These are phyloP conservation scores for Penicilliopsis zonata DNA, from an alignment of 495 filamentous ascomycete genomes.

Conservation along the genomic window DNA sequence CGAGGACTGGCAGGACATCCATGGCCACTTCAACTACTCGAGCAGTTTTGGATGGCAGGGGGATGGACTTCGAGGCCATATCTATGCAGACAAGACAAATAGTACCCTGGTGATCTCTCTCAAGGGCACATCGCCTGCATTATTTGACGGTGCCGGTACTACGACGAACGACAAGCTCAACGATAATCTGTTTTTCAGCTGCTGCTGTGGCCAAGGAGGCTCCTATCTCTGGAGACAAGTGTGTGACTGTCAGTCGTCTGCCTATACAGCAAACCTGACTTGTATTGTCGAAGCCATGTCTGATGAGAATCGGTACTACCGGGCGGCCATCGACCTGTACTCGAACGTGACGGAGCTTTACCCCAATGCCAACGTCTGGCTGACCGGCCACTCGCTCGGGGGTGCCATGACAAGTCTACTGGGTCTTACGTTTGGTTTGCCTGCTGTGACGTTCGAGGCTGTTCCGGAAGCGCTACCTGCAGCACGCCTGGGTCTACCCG, in stretches of 20 bases:
- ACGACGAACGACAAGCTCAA: constrained; percentile 96
- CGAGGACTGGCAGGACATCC: constrained; percentile 75
- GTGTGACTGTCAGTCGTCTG: constrained; percentile 75
- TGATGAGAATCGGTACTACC: constrained; percentile 83
- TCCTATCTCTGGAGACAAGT: constrained; percentile 79
- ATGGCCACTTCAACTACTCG: constrained; percentile 69
- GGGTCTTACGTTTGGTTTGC: constrained; percentile 81
- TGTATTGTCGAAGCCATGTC: constrained; percentile 65
- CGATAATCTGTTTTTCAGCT: constrained; percentile 95
- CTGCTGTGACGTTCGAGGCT: constrained; percentile 81
- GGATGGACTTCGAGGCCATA: constrained; percentile 84
- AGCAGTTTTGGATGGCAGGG: constrained; percentile 78
- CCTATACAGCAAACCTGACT: constrained; percentile 82
- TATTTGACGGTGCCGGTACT: constrained; percentile 90
- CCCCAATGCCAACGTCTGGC: constrained; percentile 75
- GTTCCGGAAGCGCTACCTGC: constrained; percentile 83
- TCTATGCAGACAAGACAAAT: constrained; percentile 79
- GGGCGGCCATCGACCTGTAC: constrained; percentile 75
- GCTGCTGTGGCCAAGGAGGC: constrained; percentile 89
- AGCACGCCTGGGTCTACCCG: constrained; percentile 71
- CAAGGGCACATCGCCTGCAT: constrained; percentile 80
- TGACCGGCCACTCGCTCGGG: constrained; percentile 81
- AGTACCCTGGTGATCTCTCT: constrained; percentile 80
- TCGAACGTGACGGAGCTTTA: constrained; percentile 85
- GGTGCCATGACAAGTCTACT: constrained; percentile 76